Evolutionary conservation across 2,329 filamentous ascomycete genomes (phyloP).

Genomic region (Ceratocystis albifundus): DNA sequence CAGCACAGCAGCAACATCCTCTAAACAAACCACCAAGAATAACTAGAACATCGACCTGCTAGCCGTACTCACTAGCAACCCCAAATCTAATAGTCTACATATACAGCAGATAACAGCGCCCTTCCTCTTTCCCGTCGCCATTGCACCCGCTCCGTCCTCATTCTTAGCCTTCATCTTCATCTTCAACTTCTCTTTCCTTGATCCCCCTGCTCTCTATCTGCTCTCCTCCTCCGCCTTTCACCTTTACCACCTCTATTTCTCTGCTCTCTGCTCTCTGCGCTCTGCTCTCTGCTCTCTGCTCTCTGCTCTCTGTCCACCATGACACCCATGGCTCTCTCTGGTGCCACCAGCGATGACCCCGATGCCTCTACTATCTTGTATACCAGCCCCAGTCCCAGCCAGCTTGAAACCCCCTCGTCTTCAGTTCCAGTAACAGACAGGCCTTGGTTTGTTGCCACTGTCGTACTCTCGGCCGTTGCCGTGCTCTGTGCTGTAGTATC

Average conservation of each 20-base stretch:
- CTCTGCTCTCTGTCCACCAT: not conserved
- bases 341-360: not conserved
- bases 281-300: not conserved
- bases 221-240: not conserved
- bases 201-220: not conserved
- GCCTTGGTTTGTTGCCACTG: constrained; percentile 21
- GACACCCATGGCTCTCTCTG: not conserved
- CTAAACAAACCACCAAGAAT: not conserved
- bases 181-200: not conserved
- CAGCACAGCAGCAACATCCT: not conserved
- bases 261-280: not conserved
- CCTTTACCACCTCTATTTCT: not conserved
- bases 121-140: not conserved
- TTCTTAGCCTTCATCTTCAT: not conserved
- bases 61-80: not conserved
- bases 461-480: constrained; percentile 15
- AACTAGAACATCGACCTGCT: not conserved
- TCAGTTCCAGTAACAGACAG: constrained; percentile 17
- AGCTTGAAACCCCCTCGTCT: not conserved
- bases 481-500: constrained; percentile 15
- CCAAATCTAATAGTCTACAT: not conserved
- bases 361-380: not conserved
- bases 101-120: not conserved
- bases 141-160: not conserved
- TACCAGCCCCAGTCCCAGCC: not conserved